Conservation (phyloP, 2,329 filamentous ascomycete genomes). For the Colletotrichum sp. region DNA sequence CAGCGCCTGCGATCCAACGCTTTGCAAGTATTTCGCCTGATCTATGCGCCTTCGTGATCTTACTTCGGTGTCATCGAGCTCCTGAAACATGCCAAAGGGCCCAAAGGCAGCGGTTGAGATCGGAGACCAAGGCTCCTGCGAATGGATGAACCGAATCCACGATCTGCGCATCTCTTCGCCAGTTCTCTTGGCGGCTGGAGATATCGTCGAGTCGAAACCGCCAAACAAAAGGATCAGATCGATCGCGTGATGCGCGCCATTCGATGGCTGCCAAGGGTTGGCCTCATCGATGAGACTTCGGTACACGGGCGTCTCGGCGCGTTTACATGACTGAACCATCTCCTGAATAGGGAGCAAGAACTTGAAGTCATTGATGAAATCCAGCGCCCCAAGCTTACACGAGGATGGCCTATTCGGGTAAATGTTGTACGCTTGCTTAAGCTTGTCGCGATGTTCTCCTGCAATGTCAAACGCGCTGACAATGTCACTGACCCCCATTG, state of each 20-base stretch:
- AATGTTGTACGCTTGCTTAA: slow-evolving; percentile 46
- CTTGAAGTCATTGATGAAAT: slow-evolving; percentile 37
- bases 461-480: slow-evolving; percentile 34
- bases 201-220: slow-evolving; percentile 38
- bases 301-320: slow-evolving; percentile 32
- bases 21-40: slow-evolving; percentile 27
- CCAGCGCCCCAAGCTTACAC: slow-evolving; percentile 42
- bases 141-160: slow-evolving; percentile 43
- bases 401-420: slow-evolving; percentile 39
- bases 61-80: slow-evolving; percentile 32
- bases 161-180: slow-evolving; percentile 39
- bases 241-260: slow-evolving; percentile 49
- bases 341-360: slow-evolving; percentile 31
- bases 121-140: slow-evolving; percentile 37
- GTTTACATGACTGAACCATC: slow-evolving; percentile 17
- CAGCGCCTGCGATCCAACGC: slow-evolving; percentile 27
- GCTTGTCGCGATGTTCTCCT: slow-evolving; percentile 27
- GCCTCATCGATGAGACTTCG: slow-evolving; percentile 46
- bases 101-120: slow-evolving; percentile 40
- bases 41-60: slow-evolving; percentile 32
- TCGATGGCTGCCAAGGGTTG: slow-evolving; percentile 51
- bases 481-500: slow-evolving; percentile 34
- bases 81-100: slow-evolving; percentile 37
- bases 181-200: slow-evolving; percentile 33
- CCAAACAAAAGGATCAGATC: slow-evolving; percentile 50